Evolutionary conservation across 2,329 filamentous ascomycete species (phyloP), one percentile per base, ranked within the genome.

Genomic region (Pyrenochaeta sp.): DNA sequence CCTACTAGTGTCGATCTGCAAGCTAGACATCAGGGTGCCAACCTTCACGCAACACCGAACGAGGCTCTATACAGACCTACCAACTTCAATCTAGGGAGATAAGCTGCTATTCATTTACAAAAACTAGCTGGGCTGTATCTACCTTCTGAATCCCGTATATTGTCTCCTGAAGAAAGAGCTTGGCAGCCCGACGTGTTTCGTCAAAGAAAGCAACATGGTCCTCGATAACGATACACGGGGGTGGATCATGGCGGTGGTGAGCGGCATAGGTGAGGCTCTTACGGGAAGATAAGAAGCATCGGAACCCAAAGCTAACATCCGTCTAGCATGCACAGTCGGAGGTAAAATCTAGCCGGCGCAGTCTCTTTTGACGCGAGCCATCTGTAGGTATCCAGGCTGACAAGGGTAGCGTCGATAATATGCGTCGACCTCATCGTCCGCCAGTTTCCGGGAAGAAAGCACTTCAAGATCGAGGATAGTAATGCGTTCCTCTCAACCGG

Each of bases 391-490:
- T 32, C 53, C 38, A 59, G 5, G 24, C 44, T 51, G 20, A 51
- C 14, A 75, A 77, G 31, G 79, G 76, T 62, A 60, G 88, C 93
- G 22, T 82, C 85, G 35, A 85, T 97, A 63, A 91, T 97, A 63
- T 97, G 88, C 67, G 80, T 96, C 60, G 94, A 99, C 71, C 66
- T 90, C 26, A 63, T 96, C 40, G 77, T 96, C 35, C 85, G 86
- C 44, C 78, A 81, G 37, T 77, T 96, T 35, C 88, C 90, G 3
- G 83, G 87, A 38, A 85, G 87, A 72, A 83, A 80, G 60, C 80
- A 86, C 66, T 99, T 97, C 70, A 83, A 85, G 59, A 95, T 99
- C 56, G 85, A 95, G 65, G 88, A 96, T 51, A 96, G 89, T 73
- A 93, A 89, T 75, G 79, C 79, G 15, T 99, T 99, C 68, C 79